Conservation (phyloP, 2,329 filamentous ascomycete species). For the Chrysoporthe puriensis region DNA sequence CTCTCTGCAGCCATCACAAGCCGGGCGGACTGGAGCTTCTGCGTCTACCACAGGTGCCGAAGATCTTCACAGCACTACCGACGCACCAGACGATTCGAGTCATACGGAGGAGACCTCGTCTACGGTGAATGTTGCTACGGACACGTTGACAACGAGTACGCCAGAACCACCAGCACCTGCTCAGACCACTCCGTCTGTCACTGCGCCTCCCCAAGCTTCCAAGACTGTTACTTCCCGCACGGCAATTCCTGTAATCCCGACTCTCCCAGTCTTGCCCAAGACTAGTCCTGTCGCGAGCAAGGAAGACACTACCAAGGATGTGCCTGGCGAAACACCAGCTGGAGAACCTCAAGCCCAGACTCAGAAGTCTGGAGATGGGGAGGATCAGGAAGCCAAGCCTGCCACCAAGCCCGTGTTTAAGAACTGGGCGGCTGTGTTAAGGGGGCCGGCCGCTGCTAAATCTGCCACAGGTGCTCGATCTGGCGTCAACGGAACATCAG, state of each 20-base stretch:
- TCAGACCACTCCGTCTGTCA: conserved; percentile 16
- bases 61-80: conserved; percentile 7
- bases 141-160: conserved; percentile 22
- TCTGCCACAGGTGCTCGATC: conserved; percentile 30
- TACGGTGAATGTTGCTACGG: conserved; percentile 18
- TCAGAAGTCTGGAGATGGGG: conserved; percentile 20
- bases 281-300: conserved; percentile 11
- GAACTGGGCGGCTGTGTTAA: conserved; percentile 25
- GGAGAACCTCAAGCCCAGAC: conserved; percentile 21
- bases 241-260: conserved; percentile 47
- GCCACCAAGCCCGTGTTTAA: conserved; percentile 33
- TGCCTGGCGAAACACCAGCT: conserved; percentile 33
- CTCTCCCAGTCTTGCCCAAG: conserved; percentile 53
- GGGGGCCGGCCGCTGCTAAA: conserved; percentile 29
- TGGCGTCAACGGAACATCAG: conserved; percentile 34
- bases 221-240: conserved; percentile 40
- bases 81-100: conserved; percentile 16
- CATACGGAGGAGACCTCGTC: conserved; percentile 17
- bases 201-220: conserved; percentile 35
- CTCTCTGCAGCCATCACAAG: conserved; percentile 16
- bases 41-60: neutral
- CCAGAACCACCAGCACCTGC: conserved; percentile 13
- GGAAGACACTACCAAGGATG: conserved; percentile 30
- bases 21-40: neutral
- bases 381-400: conserved; percentile 31